Evolutionary conservation across 371 early-diverging fungal species (phyloP), one percentile per base, ranked within the genome.

Genomic region (Lichtheimia hyalospora): DNA sequence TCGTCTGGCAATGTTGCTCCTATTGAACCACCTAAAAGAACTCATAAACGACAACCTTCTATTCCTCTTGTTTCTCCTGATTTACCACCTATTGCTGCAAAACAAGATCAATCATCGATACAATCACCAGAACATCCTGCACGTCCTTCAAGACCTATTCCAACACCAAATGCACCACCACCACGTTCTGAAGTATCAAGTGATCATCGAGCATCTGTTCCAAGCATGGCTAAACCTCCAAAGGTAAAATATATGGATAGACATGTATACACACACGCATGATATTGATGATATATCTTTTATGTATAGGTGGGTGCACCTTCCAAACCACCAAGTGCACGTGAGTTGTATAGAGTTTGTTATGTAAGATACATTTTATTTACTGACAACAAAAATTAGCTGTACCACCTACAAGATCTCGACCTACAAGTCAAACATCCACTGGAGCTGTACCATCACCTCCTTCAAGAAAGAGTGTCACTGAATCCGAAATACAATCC

Each of bases 41-140:
- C 57, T 23, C 62, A 62, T 20, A 62, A 62, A 20, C 63, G 70
- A 18, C 62, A 64, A 13, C 71, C 74, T 13, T 76, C 77, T 10
- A 64, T 79, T 49, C 73, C 73, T 5, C 49, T 74, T 28, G 57
- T 60, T 5, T 66, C 80, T 10, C 77, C 80, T n/a, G 80, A 79
- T 58, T 59, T 79, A 41, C 80, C 80, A 18, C 80, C 77, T 24
- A 51, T 70, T 23, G 64, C 70, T 18, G 63, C 69, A 13, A 43
- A 58, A 21, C 43, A 28, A 13, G 27, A 60, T 16, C 57, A 60
- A 18, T 46, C 40, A 21, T 13, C 57, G 13, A 48, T 34, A 40
- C 40, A 60, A 4, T 28, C 49, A 34, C 66, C 66, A 28, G 54
- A 51, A 13, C 53, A 50, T 16, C 71, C 71, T 51, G 57, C 59